phyloP scores from a whole-genome alignment of 1,284 basidiomycete genomes.

The Ceratorhiza oryzae-sativae region DNA sequence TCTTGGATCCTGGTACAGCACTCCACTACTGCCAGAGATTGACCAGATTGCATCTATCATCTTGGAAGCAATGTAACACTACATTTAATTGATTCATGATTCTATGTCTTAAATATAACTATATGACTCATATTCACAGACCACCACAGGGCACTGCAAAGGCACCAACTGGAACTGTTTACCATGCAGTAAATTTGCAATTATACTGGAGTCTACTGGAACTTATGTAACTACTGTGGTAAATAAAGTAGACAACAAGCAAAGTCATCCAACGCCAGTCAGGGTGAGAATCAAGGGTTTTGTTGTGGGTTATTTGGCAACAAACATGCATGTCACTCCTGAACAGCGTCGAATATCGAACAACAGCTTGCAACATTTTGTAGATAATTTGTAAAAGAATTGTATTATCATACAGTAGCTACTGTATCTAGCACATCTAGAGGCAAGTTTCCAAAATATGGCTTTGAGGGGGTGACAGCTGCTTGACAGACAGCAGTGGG shows the following conservation, averaged over 20 bases:
- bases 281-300: constrained; percentile 10
- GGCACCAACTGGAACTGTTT: neutral
- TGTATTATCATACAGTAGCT: neutral
- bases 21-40: too few species aligned
- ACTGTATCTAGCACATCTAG: neutral
- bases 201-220: neutral
- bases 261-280: neutral
- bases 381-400: neutral
- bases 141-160: neutral
- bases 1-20: too few species aligned
- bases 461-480: neutral
- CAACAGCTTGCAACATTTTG: neutral
- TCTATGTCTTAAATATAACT: neutral
- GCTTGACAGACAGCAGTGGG: neutral
- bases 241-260: neutral
- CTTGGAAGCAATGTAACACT: neutral
- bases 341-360: neutral
- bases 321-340: neutral
- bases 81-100: neutral
- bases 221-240: neutral
- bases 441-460: neutral
- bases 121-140: neutral
- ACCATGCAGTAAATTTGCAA: neutral
- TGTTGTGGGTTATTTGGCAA: too few species aligned
- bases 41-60: too few species aligned